Conservation (phyloP, 1,284 basidiomycete genomes). For the Cryptococcus neoformans region DNA sequence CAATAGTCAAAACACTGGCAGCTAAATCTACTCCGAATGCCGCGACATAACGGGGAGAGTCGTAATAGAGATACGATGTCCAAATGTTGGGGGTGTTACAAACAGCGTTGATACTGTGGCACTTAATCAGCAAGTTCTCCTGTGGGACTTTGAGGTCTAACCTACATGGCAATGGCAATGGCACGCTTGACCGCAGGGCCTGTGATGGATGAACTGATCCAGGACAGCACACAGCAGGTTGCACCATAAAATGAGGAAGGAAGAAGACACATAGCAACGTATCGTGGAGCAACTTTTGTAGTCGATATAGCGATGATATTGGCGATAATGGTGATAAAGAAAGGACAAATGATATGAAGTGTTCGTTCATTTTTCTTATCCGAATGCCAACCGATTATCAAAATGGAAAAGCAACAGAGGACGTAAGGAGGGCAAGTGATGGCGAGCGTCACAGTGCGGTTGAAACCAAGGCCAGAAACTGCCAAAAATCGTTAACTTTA, state of each 20-base stretch:
- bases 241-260: constrained; percentile 42
- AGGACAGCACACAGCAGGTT: constrained; percentile 43
- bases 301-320: constrained; percentile 62
- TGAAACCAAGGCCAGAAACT: constrained; percentile 25
- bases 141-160: neutral
- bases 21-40: constrained; percentile 47
- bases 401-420: constrained; percentile 35
- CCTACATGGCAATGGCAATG: constrained; percentile 39
- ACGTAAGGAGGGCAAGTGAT: constrained; percentile 46
- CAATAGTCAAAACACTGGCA: constrained; percentile 34
- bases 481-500: neutral
- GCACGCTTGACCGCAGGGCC: constrained; percentile 49
- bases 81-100: constrained; percentile 49
- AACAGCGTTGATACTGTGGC: constrained; percentile 32
- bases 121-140: neutral
- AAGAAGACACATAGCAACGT: constrained; percentile 40
- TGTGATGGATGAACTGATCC: constrained; percentile 44
- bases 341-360: constrained; percentile 27
- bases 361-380: constrained; percentile 40
- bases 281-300: constrained; percentile 40
- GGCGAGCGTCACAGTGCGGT: constrained; percentile 42
- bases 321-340: constrained; percentile 29
- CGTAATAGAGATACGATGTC: constrained; percentile 46
- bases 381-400: constrained; percentile 40
- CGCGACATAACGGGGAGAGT: constrained; percentile 37